phyloP scores from a whole-genome alignment of 129 eudicot species.

The Saposhnikovia divaricata region DNA sequence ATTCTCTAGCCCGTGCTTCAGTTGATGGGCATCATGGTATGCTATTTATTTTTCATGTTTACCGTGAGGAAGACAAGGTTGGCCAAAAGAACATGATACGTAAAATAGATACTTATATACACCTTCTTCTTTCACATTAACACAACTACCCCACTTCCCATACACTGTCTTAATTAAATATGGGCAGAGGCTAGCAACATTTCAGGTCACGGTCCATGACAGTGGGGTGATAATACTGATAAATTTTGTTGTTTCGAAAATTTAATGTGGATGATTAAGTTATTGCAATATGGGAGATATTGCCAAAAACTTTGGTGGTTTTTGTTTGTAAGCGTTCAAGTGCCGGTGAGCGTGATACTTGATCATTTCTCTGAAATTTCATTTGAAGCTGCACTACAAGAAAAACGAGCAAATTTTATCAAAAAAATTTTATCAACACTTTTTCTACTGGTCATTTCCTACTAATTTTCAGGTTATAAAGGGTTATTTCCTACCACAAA shows the following conservation, averaged over 20 bases:
- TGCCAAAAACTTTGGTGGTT: not conserved
- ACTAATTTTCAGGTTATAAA: too few relatives aligned
- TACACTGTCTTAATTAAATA: not conserved
- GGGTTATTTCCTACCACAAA: too few relatives aligned
- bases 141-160: not conserved
- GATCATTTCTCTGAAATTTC: too few relatives aligned
- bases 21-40: constrained; percentile 9
- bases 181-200: not conserved
- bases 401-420: too few relatives aligned
- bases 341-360: not conserved
- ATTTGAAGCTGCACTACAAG: too few relatives aligned
- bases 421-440: too few relatives aligned
- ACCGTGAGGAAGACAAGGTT: constrained; percentile 16
- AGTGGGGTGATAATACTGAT: not conserved
- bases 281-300: not conserved
- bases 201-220: not conserved
- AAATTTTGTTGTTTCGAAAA: not conserved
- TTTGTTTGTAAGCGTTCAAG: not conserved
- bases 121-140: not conserved
- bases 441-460: too few relatives aligned
- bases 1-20: constrained; percentile 15
- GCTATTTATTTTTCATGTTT: constrained; percentile 9
- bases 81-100: constrained; percentile 31
- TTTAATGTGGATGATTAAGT: not conserved
- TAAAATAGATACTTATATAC: not conserved